Evolutionary conservation across 345 rosid species (phyloP), one percentile per base, ranked within the genome.

Genomic region (Dipteronia dyeriana): DNA sequence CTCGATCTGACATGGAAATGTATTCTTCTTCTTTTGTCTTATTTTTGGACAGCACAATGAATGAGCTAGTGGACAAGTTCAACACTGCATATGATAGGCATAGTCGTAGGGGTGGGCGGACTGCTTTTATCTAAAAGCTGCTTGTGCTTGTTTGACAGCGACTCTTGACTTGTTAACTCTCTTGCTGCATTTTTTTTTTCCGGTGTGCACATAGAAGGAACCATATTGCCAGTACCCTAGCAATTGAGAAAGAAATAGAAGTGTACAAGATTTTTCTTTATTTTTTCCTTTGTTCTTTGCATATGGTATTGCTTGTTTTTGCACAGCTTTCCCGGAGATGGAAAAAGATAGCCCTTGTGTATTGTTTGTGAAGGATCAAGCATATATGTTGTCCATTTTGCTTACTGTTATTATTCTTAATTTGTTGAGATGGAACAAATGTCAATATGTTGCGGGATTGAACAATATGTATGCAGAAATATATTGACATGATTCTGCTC

Each of bases 11-110:
- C 59, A 9, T 14, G 11, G 29, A 19, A 23, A 34, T 53, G 7
- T 68, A 3, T 9, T 65, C 7, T 74, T 78, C n/a, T 74, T 29
- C 19, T 9, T 6, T 59, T 74, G 3, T n/a, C 64, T 67, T 38
- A 14, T 5, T 13, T 63, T 80, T 17, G 26, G 47, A 80, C 96
- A 95, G 99, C 82, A 87, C 97, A 60, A 91, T 93, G 98, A 92
- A 95, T 45, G 97, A 93, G 89, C 87, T 95, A 64, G 91, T 92
- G 12, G 99, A 95, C 84, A 95, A 95, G 84, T 95, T 93, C 93
- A 93, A 93, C 91, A 90, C 86, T n/a, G 95, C 98, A 22, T 95
- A 90, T 69, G 97, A 95, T 80, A 92, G 96, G 90, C 92, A 91
- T 69, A 84, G 88, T 78, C 91, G 98, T 82, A 85, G 96, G 83